These are phyloP conservation scores for Wickerhamomyces strasburgensis DNA, from an alignment of 805 yeast species.

Conservation along the genomic window DNA sequence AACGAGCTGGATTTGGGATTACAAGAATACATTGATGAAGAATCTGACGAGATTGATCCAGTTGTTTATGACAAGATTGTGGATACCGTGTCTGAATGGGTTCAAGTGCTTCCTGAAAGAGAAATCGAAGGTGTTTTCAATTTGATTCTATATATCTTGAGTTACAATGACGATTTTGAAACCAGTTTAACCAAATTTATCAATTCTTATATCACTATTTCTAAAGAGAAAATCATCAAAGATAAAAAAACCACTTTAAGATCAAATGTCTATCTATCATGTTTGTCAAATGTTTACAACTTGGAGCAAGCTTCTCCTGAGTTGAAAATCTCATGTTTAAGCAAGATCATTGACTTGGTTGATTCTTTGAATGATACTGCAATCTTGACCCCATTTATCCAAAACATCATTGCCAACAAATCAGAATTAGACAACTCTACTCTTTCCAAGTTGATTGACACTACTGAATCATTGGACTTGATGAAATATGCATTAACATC, in stretches of 20 bases:
- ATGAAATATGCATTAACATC: not conserved
- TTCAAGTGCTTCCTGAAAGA: constrained; percentile 18
- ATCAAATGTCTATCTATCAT: constrained; percentile 12
- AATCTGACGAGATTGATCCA: constrained; percentile 17
- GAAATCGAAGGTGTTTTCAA: constrained; percentile 25
- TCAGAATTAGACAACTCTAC: not conserved
- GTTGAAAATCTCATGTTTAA: constrained; percentile 8
- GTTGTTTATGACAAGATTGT: constrained; percentile 19
- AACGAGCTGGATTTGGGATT: not conserved
- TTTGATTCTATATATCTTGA: constrained; percentile 21
- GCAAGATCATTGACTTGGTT: constrained; percentile 9
- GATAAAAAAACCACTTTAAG: constrained; percentile 19
- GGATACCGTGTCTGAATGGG: constrained; percentile 10
- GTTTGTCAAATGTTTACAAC: constrained; percentile 5
- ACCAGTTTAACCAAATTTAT: not conserved
- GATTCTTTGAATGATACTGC: constrained; percentile 8
- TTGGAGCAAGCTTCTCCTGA: not conserved
- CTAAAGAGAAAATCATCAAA: constrained; percentile 5
- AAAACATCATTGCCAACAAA: constrained; percentile 1
- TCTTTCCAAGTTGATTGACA: not conserved
- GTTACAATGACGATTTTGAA: constrained; percentile 5
- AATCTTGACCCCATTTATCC: constrained; percentile 12
- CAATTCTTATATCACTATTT: not conserved
- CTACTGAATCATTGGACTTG: not conserved
- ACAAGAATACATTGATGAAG: constrained; percentile 11